A percentile compares a stretch with the other conserved stretches of the same genome.
Evolutionary conservation across 108 stramenopile genomes (phyloP).

Genomic region (Aurantiochytrium sp.): DNA sequence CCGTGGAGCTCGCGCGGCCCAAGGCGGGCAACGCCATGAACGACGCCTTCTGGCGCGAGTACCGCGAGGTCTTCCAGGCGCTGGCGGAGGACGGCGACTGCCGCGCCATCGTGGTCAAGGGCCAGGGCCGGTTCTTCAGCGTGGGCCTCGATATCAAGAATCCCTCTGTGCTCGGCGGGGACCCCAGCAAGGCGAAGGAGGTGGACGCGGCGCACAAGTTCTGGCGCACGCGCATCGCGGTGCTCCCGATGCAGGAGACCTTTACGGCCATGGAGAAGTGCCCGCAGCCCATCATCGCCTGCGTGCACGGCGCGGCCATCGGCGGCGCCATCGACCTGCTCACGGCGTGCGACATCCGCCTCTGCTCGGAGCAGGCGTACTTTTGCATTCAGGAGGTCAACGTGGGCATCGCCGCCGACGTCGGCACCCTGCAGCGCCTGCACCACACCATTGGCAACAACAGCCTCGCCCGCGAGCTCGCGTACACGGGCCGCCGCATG

Average conservation of each 20-base stretch:
- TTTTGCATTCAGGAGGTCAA: conserved; percentile 57
- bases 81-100: conserved; percentile 34
- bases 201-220: conserved; percentile 35
- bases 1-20: conserved; percentile 1
- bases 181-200: background rate
- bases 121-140: conserved; percentile 43
- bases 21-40: conserved; percentile 51
- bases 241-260: conserved; percentile 48
- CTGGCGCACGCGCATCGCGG: conserved; percentile 38
- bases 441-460: conserved; percentile 55
- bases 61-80: conserved; percentile 34
- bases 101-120: conserved; percentile 44
- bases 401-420: conserved; percentile 56
- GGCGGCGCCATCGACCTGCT: conserved; percentile 57
- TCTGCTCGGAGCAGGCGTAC: conserved; percentile 43
- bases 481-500: conserved; percentile 47
- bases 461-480: conserved; percentile 49
- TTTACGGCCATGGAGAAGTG: conserved; percentile 48
- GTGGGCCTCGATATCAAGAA: conserved; percentile 53
- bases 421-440: conserved; percentile 57
- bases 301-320: conserved; percentile 53
- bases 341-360: conserved; percentile 51
- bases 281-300: conserved; percentile 54
- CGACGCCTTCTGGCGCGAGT: conserved; percentile 44
- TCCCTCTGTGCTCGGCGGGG: conserved; percentile 5